A percentile compares a stretch with the other conserved stretches of the same genome.
phyloP scores from a whole-genome alignment of 257 asterid genomes.

The Solanum clarkiae region DNA sequence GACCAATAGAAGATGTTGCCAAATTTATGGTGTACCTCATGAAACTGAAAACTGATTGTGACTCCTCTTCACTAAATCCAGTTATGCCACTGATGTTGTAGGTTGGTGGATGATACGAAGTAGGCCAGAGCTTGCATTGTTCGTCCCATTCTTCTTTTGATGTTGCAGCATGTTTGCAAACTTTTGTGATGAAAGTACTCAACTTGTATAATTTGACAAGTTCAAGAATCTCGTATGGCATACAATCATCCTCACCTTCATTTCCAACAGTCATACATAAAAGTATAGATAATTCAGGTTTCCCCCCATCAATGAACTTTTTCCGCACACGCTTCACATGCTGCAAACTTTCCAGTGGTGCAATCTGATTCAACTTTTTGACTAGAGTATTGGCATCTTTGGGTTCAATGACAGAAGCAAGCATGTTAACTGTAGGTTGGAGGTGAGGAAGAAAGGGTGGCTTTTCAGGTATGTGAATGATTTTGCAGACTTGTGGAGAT shows the following conservation, averaged over 20 bases:
- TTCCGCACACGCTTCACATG: slow-evolving; percentile 80
- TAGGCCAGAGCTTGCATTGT: slow-evolving; percentile 95
- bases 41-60: slow-evolving; percentile 41
- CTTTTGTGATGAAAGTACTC: slow-evolving; percentile 82
- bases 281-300: slow-evolving; percentile 43
- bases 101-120: slow-evolving; percentile 94
- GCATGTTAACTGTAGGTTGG: slow-evolving; percentile 57
- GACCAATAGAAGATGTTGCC: slow-evolving; percentile 42
- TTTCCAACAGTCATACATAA: slow-evolving; percentile 41
- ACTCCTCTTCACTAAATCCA: slow-evolving; percentile 72
- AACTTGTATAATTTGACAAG: slow-evolving; percentile 68
- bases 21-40: slow-evolving; percentile 52
- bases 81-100: slow-evolving; percentile 78
- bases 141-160: slow-evolving; percentile 97
- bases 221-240: slow-evolving; percentile 48
- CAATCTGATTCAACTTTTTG: slow-evolving; percentile 68
- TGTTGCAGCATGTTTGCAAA: slow-evolving; percentile 70
- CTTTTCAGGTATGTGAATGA: slow-evolving; percentile 62
- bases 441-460: slow-evolving; percentile 46
- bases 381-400: slow-evolving; percentile 57
- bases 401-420: slow-evolving; percentile 62
- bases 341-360: slow-evolving; percentile 79
- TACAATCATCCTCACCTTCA: slow-evolving; percentile 17
- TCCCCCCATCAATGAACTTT: slow-evolving; percentile 52
- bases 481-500: slow-evolving; percentile 21